Evolutionary conservation across 805 yeast genomes (phyloP), one percentile per base, ranked within the genome.

Genomic region (Pachysolen tannophilus): DNA sequence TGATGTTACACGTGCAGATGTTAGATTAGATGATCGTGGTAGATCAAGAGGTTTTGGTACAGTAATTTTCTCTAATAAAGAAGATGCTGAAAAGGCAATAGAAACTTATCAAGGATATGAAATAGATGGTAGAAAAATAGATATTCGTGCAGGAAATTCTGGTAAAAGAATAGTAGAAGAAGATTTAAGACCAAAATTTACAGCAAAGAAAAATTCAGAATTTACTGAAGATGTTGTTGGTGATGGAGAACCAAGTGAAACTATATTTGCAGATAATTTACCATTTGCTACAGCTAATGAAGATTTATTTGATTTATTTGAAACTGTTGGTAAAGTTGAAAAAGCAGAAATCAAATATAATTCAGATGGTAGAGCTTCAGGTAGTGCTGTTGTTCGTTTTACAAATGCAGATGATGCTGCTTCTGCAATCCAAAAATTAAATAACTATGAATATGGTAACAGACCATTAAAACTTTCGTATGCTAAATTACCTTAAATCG

Each of bases 241-340:
- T 2, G 61, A 67, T 30, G 86, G 85, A 28, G 70, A 61, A 26
- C 75, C 74, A 33, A 78, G 76, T 33, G 72, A 65, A 23, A 66
- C 72, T 16, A 70, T 90, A 30, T 82, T 61, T 52, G 87, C 82
- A 16, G 69, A 68, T 30, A 90, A 90, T 62, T 65, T 90, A 51
- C 97, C 97, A 20, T 85, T 75, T 68, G 80, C 87, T 34, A 88
- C 97, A n/a, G 75, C 86, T 21, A 78, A 79, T 45, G 78, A 80
- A 39, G 97, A 90, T 58, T 69, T 90, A 44, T 74, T 67, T 44
- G 96, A 88, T 45, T 68, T 90, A 40, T 88, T 88, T 54, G 90
- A 81, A 53, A 80, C 90, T 25, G 74, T 87, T 36, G 95, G 95
- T 16, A 62, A 71, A 32, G 85, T 90, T 13, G 63, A 58, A 27